Conservation (phyloP, 2,329 filamentous ascomycete genomes). For the Periglandula ipomoeae region DNA sequence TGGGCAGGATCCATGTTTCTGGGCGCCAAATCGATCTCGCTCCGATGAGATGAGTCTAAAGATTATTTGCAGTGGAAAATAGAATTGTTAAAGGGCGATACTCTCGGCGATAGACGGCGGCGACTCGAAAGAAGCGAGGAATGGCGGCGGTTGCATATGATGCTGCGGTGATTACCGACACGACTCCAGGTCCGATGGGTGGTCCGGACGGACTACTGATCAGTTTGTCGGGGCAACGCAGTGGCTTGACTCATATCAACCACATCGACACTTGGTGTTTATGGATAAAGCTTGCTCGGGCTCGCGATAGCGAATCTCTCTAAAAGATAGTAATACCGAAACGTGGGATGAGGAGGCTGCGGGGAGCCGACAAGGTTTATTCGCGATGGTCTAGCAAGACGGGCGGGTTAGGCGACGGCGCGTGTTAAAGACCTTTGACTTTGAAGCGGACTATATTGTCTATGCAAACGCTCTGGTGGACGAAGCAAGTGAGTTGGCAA, state of each 20-base stretch:
- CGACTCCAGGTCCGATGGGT: not conserved
- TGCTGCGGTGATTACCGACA: not conserved
- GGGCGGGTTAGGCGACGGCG: not conserved
- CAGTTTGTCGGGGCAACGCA: not conserved
- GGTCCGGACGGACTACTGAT: not conserved
- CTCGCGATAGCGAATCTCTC: not conserved
- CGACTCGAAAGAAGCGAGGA: not conserved
- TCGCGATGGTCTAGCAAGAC: not conserved
- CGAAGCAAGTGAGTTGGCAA: not conserved
- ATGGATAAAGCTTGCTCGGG: not conserved
- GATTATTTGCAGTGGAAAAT: not conserved
- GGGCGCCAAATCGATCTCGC: not conserved
- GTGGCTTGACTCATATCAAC: not conserved
- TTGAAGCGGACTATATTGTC: not conserved
- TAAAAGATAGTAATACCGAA: not conserved
- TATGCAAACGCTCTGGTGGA: not conserved
- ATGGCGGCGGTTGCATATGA: not conserved
- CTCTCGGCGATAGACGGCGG: slow-evolving; percentile 1
- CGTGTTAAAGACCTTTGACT: not conserved
- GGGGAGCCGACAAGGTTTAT: slow-evolving; percentile 1
- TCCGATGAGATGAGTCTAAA: not conserved
- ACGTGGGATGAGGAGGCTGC: not conserved
- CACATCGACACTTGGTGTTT: not conserved
- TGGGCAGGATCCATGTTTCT: slow-evolving; percentile 47
- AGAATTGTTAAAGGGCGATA: not conserved